These are phyloP conservation scores for Hemisphaericaspora nanyangensis DNA, from an alignment of 805 yeast species.

Conservation along the genomic window DNA sequence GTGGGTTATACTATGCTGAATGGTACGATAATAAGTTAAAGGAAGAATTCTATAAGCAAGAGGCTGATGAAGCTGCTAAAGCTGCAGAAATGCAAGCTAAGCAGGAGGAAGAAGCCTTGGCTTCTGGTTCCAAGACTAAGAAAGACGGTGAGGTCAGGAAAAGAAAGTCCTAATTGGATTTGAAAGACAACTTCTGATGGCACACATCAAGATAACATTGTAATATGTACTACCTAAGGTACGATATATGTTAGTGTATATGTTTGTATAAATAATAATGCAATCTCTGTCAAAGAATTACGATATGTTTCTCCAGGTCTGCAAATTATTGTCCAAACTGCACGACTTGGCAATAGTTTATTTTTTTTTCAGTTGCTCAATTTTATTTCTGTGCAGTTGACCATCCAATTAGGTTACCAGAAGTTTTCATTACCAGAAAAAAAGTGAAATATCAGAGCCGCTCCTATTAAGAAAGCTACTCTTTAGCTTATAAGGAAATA, in stretches of 20 bases:
- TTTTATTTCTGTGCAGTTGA: neutral
- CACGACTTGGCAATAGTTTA: too few relatives aligned
- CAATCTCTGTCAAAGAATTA: too few relatives aligned
- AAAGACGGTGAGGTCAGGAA: neutral
- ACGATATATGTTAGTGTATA: too few relatives aligned
- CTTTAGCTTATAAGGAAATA: neutral
- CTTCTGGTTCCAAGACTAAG: constrained; percentile 15
- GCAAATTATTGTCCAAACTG: neutral
- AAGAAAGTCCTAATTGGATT: neutral
- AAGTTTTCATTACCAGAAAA: constrained; percentile 1
- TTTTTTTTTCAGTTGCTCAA: neutral
- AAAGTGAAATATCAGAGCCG: neutral
- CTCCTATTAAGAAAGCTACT: neutral
- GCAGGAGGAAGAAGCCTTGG: constrained; percentile 9
- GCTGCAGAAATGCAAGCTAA: constrained; percentile 13
- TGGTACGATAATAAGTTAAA: constrained; percentile 46
- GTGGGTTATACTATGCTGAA: constrained; percentile 84
- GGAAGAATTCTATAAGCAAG: constrained; percentile 26
- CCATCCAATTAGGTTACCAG: constrained; percentile 6
- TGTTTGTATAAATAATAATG: too few relatives aligned
- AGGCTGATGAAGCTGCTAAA: constrained; percentile 20
- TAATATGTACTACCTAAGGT: too few relatives aligned
- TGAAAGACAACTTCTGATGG: too few relatives aligned
- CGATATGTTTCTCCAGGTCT: too few relatives aligned
- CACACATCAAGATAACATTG: too few relatives aligned